Base-by-base conservation (phyloP, 345 rosid species). In the Eucalyptus pauciflora region DNA sequence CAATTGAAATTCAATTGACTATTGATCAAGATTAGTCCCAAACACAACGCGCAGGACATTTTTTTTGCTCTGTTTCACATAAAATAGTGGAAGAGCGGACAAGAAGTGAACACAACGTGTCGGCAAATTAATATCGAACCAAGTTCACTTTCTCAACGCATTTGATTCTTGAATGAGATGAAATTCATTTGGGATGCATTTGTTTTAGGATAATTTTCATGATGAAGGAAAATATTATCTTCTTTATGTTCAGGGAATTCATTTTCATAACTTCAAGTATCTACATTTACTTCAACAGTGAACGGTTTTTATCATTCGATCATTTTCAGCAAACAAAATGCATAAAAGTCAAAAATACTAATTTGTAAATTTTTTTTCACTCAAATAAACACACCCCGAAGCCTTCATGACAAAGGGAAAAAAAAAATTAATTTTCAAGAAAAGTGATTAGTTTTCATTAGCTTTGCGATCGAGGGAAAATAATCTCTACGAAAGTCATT, bases 361-460 rank as follows among this genome's bases (percentile, higher is more conserved):
- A 76, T 76, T 76, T 0, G 27, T 10, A 5, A 13, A 2, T 3
- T 7, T 0, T 5, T 3, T 10, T 76, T 18, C 8, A 20, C 7
- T 18, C 46, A 10, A 20, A 37, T 2, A 11, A 10, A 37, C 25
- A 37, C 48, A 20, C 27, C 46, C 13, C 8, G 1, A 37, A 37
- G 37, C 7, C 15, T 37, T 76, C 7, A 5, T 20, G 14, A 10
- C 31, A 3, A 62, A 62, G 33, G 31, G 7, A 71, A 17, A 64
- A 4, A 64, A n/a, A 3, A 29, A 7, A 29, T 4, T 2, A 14
- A 7, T 62, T 29, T 62, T 17, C 22, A 4, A 33, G 43, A 8
- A 67, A 67, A 67, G 24, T 60, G n/a, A 64, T 17, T 20, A 71
- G 25, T 17, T 71, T 17, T 33, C 81, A 8, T 69, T 69, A 15